These are phyloP conservation scores for Hypoxylon fuscum DNA, from an alignment of 495 filamentous ascomycete species.

Conservation along the genomic window DNA sequence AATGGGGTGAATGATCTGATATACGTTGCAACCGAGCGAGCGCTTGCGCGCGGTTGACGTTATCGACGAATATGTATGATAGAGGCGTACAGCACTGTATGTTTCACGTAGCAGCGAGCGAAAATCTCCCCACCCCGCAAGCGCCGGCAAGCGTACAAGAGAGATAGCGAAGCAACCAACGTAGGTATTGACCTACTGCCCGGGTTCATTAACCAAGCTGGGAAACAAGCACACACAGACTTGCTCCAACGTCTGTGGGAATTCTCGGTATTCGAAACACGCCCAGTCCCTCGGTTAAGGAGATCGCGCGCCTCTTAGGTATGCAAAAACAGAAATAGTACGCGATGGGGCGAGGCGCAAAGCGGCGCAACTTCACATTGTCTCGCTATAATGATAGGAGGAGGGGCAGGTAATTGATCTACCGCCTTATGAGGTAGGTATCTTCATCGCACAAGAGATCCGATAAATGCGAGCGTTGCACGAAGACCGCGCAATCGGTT, in stretches of 20 bases:
- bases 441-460: not conserved
- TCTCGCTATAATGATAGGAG: too few species aligned
- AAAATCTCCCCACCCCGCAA: not conserved
- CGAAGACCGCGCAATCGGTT: not conserved
- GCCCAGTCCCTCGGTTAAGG: not conserved
- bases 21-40: slow-evolving; percentile 11
- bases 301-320: not conserved
- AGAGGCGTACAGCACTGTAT: not conserved
- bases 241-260: not conserved
- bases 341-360: too few species aligned
- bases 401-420: not conserved
- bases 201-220: not conserved
- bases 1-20: slow-evolving; percentile 21
- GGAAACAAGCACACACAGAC: not conserved
- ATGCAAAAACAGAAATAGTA: slow-evolving; percentile 4
- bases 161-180: too few species aligned
- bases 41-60: slow-evolving; percentile 3
- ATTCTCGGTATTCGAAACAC: not conserved
- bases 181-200: too few species aligned
- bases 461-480: not conserved
- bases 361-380: too few species aligned
- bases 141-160: not conserved
- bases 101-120: not conserved
- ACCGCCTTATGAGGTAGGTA: not conserved
- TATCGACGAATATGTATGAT: slow-evolving; percentile 1